Conservation (phyloP, 371 early-diverging fungal species). For the Cokeromyces recurvatus region DNA sequence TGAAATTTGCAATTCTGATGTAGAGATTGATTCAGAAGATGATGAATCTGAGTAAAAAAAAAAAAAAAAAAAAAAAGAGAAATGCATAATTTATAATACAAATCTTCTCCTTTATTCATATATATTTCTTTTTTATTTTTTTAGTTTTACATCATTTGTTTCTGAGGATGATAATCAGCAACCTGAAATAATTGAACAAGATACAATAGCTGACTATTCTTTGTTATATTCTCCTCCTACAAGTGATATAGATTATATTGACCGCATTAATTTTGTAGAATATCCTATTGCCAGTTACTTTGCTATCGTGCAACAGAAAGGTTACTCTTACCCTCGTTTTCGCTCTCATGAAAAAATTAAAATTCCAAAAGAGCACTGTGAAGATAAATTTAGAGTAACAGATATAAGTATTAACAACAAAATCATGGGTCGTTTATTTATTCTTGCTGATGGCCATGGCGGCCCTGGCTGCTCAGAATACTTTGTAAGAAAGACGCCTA, state of each 20-base stretch:
- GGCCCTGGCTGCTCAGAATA: slow-evolving; percentile 62
- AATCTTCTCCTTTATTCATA: too few relatives aligned
- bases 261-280: slow-evolving; percentile 31
- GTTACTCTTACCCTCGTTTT: slow-evolving; percentile 62
- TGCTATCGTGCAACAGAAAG: slow-evolving; percentile 59
- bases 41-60: too few relatives aligned
- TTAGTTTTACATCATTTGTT: too few relatives aligned
- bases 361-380: slow-evolving; percentile 55
- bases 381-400: slow-evolving; percentile 57
- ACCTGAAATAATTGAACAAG: slow-evolving; percentile 23
- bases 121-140: too few relatives aligned
- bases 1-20: too few relatives aligned
- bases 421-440: slow-evolving; percentile 49
- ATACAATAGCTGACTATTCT: slow-evolving; percentile 39
- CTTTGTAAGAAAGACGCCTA: slow-evolving; percentile 53
- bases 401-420: slow-evolving; percentile 30
- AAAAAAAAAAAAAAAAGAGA: too few relatives aligned
- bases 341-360: slow-evolving; percentile 52
- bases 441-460: slow-evolving; percentile 64
- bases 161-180: not conserved
- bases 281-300: slow-evolving; percentile 48
- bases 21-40: too few relatives aligned
- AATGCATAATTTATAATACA: too few relatives aligned
- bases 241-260: slow-evolving; percentile 30
- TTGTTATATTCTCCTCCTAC: slow-evolving; percentile 34